A percentile compares a stretch with the other conserved stretches of the same genome.
Evolutionary conservation across 2,329 filamentous ascomycete species (phyloP).

Genomic region (Clonostachys rhizophaga): DNA sequence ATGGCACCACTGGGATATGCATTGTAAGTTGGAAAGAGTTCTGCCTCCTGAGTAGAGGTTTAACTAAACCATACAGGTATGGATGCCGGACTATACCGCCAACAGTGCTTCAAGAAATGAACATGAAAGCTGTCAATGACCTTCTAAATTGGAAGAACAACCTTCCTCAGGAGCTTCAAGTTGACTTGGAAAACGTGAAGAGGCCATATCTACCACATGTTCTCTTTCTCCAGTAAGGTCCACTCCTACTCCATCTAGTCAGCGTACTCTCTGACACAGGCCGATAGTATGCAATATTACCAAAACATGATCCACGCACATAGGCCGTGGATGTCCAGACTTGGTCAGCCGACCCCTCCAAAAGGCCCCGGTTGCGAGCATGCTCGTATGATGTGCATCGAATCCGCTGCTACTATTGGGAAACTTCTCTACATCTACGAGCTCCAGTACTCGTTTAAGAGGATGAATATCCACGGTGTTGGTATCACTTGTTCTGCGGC

Average conservation of each 20-base stretch:
- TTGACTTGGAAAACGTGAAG: constrained; percentile 9
- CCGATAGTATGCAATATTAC: constrained; percentile 16
- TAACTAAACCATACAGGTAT: not conserved
- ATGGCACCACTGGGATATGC: not conserved
- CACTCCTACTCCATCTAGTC: not conserved
- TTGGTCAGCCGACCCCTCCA: constrained; percentile 7
- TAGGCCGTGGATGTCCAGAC: constrained; percentile 17
- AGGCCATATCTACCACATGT: constrained; percentile 6
- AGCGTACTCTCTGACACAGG: no score
- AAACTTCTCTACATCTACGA: not conserved
- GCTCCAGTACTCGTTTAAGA: constrained; percentile 2
- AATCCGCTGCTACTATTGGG: not conserved
- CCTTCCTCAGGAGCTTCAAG: constrained; percentile 7
- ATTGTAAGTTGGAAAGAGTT: not conserved
- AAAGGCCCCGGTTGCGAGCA: not conserved
- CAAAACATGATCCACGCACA: constrained; percentile 14
- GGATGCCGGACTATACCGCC: not conserved
- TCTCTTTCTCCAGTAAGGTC: not conserved
- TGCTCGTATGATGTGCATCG: not conserved
- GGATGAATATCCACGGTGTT: constrained; percentile 12
- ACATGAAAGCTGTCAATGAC: constrained; percentile 8
- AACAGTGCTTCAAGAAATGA: constrained; percentile 2
- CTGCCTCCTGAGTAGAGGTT: not conserved
- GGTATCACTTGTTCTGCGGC: constrained; percentile 3
- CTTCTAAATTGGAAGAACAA: constrained; percentile 12